These are phyloP conservation scores for Jackrogersella minutella DNA, from an alignment of 495 filamentous ascomycete genomes.

Conservation along the genomic window DNA sequence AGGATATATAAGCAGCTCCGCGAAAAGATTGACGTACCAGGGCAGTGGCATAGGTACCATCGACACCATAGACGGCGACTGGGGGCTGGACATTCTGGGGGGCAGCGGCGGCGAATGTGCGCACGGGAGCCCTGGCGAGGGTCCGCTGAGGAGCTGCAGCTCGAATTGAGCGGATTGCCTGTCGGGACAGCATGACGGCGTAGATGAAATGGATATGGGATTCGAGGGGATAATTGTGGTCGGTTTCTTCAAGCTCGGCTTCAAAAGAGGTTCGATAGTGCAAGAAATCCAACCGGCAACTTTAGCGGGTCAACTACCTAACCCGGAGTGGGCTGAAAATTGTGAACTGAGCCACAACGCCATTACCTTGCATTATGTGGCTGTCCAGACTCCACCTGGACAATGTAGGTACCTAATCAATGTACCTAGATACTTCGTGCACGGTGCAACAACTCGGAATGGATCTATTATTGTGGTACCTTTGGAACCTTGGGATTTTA, in stretches of 20 bases:
- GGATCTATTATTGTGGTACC: too few species aligned
- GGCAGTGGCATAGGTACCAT: slow-evolving; percentile 97
- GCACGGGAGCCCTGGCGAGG: slow-evolving; percentile 51
- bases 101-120: slow-evolving; percentile 78
- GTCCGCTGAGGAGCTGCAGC: slow-evolving; percentile 61
- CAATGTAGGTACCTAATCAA: too few species aligned
- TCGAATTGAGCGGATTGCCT: slow-evolving; percentile 66
- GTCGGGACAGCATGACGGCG: slow-evolving; percentile 68
- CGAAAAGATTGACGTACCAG: slow-evolving; percentile 71
- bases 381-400: too few species aligned
- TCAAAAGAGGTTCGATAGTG: slow-evolving; percentile 32
- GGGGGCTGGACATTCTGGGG: slow-evolving; percentile 78
- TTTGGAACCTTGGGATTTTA: too few species aligned
- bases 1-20: background rate
- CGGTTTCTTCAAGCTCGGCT: slow-evolving; percentile 33
- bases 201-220: slow-evolving; percentile 33
- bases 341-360: slow-evolving; percentile 10
- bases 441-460: too few species aligned
- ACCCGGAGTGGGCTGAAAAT: slow-evolving; percentile 13
- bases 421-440: too few species aligned
- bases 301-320: slow-evolving; percentile 29
- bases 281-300: slow-evolving; percentile 43
- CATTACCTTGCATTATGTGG: background rate
- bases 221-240: slow-evolving; percentile 37
- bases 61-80: slow-evolving; percentile 90